Conservation (phyloP, 495 filamentous ascomycete genomes). For the Neurospora sp. region DNA sequence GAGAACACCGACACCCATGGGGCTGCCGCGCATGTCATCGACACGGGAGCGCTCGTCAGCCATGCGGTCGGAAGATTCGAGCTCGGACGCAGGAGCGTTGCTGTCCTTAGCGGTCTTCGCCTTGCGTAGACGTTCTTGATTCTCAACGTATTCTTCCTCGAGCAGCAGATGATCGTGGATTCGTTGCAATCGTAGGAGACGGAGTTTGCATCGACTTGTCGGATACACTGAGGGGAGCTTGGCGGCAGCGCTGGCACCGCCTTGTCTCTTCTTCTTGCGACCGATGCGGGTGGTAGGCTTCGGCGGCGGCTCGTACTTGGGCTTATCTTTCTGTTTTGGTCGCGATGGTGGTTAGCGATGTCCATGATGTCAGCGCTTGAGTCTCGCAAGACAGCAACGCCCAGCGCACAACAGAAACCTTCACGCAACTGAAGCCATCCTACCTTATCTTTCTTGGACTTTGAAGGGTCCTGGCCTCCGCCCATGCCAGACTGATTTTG, state of each 20-base stretch:
- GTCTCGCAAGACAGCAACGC: not conserved
- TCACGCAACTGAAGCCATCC: constrained; percentile 9
- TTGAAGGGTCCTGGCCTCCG: constrained; percentile 61
- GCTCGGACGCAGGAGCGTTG: constrained; percentile 46
- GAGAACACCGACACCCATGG: constrained; percentile 96
- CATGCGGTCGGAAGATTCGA: constrained; percentile 61
- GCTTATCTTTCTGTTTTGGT: constrained; percentile 81
- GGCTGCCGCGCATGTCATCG: constrained; percentile 96
- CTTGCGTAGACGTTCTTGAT: constrained; percentile 90
- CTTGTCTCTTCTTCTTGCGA: constrained; percentile 93
- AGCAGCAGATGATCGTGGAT: constrained; percentile 95
- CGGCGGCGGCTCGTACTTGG: constrained; percentile 97
- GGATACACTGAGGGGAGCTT: constrained; percentile 92
- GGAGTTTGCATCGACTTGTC: constrained; percentile 93
- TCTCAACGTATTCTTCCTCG: constrained; percentile 98
- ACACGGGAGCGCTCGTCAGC: constrained; percentile 94
- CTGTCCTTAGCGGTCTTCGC: constrained; percentile 71
- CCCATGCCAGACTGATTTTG: constrained; percentile 85
- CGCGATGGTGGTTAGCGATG: constrained; percentile 10
- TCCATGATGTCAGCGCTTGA: not conserved
- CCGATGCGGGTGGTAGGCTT: constrained; percentile 94
- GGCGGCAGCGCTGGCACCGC: constrained; percentile 82
- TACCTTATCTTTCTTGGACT: constrained; percentile 87
- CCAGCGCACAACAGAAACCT: not conserved
- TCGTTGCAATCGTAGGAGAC: constrained; percentile 94